These are phyloP conservation scores for Periglandula ipomoeae DNA, from an alignment of 2,329 filamentous ascomycete species.

Conservation along the genomic window DNA sequence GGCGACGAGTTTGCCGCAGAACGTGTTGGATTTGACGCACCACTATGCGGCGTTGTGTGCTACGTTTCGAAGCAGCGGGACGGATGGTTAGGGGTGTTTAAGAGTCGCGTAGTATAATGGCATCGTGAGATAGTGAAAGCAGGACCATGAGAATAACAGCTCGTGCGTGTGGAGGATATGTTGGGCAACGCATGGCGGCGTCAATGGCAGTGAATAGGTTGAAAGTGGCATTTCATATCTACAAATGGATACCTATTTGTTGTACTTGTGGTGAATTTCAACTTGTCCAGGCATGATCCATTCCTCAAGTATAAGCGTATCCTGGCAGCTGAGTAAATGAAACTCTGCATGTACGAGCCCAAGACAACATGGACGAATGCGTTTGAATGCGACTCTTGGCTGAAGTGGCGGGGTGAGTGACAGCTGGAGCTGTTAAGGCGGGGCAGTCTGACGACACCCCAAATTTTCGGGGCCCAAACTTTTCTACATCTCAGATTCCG, in stretches of 20 bases:
- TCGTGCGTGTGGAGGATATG: too few species aligned
- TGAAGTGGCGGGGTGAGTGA: not conserved
- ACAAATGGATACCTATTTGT: too few species aligned
- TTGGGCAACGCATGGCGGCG: too few species aligned
- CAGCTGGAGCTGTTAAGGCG: not conserved
- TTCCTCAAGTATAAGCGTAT: not conserved
- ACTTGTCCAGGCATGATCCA: too few species aligned
- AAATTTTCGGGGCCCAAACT: constrained; percentile 7
- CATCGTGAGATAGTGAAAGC: not conserved
- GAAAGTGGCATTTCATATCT: too few species aligned
- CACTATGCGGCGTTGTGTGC: constrained; percentile 93
- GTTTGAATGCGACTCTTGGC: too few species aligned
- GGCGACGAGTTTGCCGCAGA: constrained; percentile 85
- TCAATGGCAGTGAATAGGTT: not conserved
- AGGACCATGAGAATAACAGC: too few species aligned
- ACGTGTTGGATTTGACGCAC: constrained; percentile 88
- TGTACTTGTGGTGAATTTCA: too few species aligned
- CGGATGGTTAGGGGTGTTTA: constrained; percentile 54
- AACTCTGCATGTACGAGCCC: not conserved
- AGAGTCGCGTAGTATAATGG: not conserved
- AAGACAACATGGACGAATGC: too few species aligned
- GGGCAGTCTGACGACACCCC: constrained; percentile 8
- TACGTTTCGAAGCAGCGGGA: constrained; percentile 89
- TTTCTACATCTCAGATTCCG: not conserved
- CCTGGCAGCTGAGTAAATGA: too few species aligned